Evolutionary conservation across 192 early-diverging fungal genomes (phyloP).

Genomic region (Coemansia sp.): DNA sequence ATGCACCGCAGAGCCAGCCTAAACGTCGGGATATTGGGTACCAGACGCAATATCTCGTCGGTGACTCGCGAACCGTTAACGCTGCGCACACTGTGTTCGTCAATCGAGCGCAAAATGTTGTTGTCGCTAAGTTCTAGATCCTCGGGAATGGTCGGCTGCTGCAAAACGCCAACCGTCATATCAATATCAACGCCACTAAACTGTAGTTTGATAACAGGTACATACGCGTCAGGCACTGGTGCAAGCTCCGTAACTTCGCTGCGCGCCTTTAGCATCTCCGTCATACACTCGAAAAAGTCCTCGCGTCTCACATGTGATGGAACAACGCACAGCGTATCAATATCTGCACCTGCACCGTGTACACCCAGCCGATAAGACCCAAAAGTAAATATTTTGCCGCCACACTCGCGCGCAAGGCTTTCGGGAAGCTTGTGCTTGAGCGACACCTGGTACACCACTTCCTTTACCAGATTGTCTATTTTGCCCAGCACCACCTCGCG

Average conservation of each 20-base stretch:
- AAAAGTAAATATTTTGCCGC: conserved; percentile 97
- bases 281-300: conserved; percentile 91
- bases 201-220: conserved; percentile 93
- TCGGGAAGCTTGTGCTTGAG: conserved; percentile 77
- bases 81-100: conserved; percentile 83
- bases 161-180: conserved; percentile 85
- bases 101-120: conserved; percentile 80
- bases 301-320: conserved; percentile 86
- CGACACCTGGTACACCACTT: conserved; percentile 83
- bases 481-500: conserved; percentile 85
- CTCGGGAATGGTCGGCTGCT: conserved; percentile 74
- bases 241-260: conserved; percentile 86
- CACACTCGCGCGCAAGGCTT: conserved; percentile 77
- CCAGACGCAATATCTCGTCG: conserved; percentile 91
- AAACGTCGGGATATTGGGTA: conserved; percentile 88
- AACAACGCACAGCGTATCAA: conserved; percentile 95
- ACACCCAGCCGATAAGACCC: conserved; percentile 96
- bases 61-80: conserved; percentile 96
- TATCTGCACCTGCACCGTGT: conserved; percentile 93
- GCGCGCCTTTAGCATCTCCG: conserved; percentile 76
- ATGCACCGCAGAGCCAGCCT: conserved; percentile 88
- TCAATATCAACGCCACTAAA: conserved; percentile 92
- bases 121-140: conserved; percentile 84
- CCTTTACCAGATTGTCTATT: conserved; percentile 83
- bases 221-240: conserved; percentile 84